These are phyloP conservation scores for Hypoxylon sp. DNA, from an alignment of 2,329 filamentous ascomycete species.

Conservation along the genomic window DNA sequence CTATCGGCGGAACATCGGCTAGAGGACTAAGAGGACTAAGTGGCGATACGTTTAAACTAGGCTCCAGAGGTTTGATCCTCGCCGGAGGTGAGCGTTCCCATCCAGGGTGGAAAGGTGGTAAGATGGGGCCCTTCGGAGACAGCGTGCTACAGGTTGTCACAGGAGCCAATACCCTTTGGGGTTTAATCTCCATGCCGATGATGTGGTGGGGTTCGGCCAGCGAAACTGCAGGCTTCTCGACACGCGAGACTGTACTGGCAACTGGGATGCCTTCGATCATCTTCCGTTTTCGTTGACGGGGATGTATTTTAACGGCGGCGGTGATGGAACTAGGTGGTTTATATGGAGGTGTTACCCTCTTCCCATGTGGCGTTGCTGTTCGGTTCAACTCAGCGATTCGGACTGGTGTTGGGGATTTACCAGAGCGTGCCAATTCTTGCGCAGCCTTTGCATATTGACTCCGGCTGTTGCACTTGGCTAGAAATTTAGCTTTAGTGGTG, in stretches of 20 bases:
- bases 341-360: constrained; percentile 30
- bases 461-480: constrained; percentile 41
- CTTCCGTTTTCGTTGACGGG: constrained; percentile 64
- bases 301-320: constrained; percentile 66
- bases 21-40: constrained; percentile 53
- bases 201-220: constrained; percentile 19
- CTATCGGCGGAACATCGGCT: constrained; percentile 41
- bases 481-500: constrained; percentile 30
- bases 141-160: constrained; percentile 11
- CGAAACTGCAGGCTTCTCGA: constrained; percentile 17
- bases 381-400: constrained; percentile 36
- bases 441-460: constrained; percentile 48
- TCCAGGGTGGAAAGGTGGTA: constrained; percentile 49
- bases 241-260: constrained; percentile 13
- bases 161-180: constrained; percentile 21
- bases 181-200: background rate
- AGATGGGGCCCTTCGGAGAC: constrained; percentile 38
- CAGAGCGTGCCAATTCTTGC: constrained; percentile 45
- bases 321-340: constrained; percentile 61
- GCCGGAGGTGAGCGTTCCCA: constrained; percentile 47
- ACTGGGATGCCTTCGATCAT: constrained; percentile 42
- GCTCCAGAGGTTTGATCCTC: constrained; percentile 50
- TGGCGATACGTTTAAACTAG: constrained; percentile 50
- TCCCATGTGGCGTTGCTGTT: constrained; percentile 21
- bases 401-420: constrained; percentile 46